Conservation (phyloP, 495 filamentous ascomycete species). For the Lophium mytilinum region DNA sequence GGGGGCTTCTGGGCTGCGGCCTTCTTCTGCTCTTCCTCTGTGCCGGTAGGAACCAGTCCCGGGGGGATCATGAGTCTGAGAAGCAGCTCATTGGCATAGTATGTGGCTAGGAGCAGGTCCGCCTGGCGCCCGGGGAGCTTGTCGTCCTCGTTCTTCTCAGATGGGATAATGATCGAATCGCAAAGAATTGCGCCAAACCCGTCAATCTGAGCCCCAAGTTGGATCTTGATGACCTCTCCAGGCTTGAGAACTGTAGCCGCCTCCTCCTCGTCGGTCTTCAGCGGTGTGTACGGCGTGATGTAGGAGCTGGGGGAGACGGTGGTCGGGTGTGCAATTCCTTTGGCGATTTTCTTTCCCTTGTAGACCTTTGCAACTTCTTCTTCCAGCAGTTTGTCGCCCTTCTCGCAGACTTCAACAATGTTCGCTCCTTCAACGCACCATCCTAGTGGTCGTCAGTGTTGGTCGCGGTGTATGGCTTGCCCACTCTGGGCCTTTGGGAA, state of each 20-base stretch:
- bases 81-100: constrained; percentile 94
- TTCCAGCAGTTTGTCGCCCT: constrained; percentile 88
- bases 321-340: constrained; percentile 90
- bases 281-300: constrained; percentile 92
- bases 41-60: constrained; percentile 70
- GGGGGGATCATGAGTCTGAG: constrained; percentile 84
- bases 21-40: constrained; percentile 91
- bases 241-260: constrained; percentile 68
- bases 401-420: constrained; percentile 85
- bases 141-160: constrained; percentile 49
- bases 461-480: background rate
- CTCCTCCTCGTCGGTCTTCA: constrained; percentile 77
- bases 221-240: constrained; percentile 86
- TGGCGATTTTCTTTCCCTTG: constrained; percentile 92
- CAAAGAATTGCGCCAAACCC: constrained; percentile 95
- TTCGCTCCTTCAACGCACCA: constrained; percentile 77
- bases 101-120: constrained; percentile 79
- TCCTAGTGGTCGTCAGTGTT: constrained; percentile 40
- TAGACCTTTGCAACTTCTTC: constrained; percentile 94
- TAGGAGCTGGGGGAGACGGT: constrained; percentile 91
- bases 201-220: constrained; percentile 96
- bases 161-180: constrained; percentile 70
- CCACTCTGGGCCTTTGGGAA: background rate
- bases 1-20: constrained; percentile 65
- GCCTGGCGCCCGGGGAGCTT: constrained; percentile 63